Evolutionary conservation across 163 green algal genomes (phyloP).

Genomic region (Prototheca cutis): DNA sequence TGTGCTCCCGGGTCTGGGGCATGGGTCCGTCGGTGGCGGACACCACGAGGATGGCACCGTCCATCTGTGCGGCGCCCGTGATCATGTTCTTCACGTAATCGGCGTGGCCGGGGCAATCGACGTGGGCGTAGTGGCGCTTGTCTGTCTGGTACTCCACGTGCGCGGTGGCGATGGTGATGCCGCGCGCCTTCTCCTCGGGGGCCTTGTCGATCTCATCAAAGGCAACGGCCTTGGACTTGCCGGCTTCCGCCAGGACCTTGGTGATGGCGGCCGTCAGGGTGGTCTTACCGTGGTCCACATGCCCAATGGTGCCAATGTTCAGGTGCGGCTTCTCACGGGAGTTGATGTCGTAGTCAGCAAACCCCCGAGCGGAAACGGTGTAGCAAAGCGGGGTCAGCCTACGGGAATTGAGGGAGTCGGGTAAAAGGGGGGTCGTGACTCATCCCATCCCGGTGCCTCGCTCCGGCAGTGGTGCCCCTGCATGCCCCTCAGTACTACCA

Average conservation of each 20-base stretch:
- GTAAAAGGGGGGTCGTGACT: no score
- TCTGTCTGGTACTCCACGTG: conserved; percentile 96
- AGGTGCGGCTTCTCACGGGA: conserved; percentile 87
- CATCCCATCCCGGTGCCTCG: no score
- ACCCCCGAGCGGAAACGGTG: no score
- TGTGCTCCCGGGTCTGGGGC: conserved; percentile 98
- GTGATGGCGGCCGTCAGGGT: conserved; percentile 97
- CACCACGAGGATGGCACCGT: conserved; percentile 96
- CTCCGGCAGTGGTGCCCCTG: no score
- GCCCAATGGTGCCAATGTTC: conserved; percentile 98
- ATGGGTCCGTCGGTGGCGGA: conserved; percentile 93
- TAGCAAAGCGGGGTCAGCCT: no score
- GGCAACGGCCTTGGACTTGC: conserved; percentile 67
- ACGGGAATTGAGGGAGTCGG: neutral
- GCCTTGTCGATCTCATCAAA: conserved; percentile 99
- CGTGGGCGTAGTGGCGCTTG: conserved; percentile 95
- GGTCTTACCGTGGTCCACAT: conserved; percentile 99
- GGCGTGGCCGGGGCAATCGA: conserved; percentile 97
- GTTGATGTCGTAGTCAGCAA: conserved; percentile 50
- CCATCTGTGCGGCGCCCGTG: conserved; percentile 96
- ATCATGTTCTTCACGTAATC: conserved; percentile 99
- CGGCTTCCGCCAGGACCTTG: conserved; percentile 79
- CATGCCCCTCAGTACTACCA: no score
- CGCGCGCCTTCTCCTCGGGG: conserved; percentile 94
- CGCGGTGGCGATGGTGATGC: conserved; percentile 12